These are phyloP conservation scores for Irpex rosettiformis DNA, from an alignment of 1,284 basidiomycete species.

Conservation along the genomic window DNA sequence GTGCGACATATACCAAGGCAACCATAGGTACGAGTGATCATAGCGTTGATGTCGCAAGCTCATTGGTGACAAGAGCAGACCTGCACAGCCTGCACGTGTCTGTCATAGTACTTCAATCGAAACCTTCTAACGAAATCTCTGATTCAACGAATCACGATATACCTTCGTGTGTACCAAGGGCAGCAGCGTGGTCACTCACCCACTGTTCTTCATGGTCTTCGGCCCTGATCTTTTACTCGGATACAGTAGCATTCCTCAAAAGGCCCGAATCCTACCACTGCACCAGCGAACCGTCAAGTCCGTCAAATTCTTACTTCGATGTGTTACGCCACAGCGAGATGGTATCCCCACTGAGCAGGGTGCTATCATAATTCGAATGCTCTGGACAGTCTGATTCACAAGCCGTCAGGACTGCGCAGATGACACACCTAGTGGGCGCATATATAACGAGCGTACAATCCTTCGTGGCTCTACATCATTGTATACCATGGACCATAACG, in stretches of 20 bases:
- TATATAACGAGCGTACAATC: not conserved
- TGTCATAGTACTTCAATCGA: not conserved
- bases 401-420: not conserved
- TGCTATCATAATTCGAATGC: not conserved
- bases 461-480: not conserved
- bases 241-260: not conserved
- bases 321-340: not conserved
- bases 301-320: conserved; percentile 8
- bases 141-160: not conserved
- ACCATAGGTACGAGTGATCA: not conserved
- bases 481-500: conserved; percentile 10
- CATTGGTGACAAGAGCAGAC: not conserved
- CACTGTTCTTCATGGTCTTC: not conserved
- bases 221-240: not conserved
- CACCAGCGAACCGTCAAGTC: conserved; percentile 14
- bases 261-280: conserved; percentile 6
- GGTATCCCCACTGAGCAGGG: not conserved
- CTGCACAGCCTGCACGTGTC: not conserved
- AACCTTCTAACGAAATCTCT: not conserved
- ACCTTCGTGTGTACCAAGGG: not conserved
- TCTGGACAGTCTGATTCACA: not conserved
- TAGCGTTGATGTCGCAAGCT: not conserved
- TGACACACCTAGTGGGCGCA: not conserved
- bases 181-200: not conserved
- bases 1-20: not conserved